Conservation (phyloP, 208 protist species). For the Acanthamoeba castellanii region DNA sequence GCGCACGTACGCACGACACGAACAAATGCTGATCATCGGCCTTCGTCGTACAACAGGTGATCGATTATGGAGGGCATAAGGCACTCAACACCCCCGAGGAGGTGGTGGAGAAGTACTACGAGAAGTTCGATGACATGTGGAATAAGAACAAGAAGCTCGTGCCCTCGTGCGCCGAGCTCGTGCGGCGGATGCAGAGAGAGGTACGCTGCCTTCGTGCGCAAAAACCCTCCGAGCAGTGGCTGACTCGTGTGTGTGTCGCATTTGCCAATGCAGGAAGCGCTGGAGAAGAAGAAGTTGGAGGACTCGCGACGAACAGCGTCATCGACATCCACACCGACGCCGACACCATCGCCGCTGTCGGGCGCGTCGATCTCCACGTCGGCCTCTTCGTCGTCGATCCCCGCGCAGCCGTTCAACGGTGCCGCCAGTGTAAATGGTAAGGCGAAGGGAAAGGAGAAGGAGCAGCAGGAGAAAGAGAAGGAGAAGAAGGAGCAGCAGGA, state of each 20-base stretch:
- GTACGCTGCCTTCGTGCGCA: background rate
- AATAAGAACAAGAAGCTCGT: conserved; percentile 66
- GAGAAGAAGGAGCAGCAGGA: background rate
- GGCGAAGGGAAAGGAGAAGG: background rate
- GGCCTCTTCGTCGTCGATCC: no score
- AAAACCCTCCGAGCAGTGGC: background rate
- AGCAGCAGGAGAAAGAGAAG: background rate
- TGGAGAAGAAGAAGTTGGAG: conserved; percentile 25
- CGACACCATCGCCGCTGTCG: background rate
- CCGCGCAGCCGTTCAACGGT: background rate
- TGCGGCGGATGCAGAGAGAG: background rate
- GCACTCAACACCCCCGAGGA: background rate
- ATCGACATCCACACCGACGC: no score
- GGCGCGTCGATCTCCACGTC: background rate
- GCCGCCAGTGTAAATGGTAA: background rate
- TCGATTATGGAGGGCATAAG: conserved; percentile 73
- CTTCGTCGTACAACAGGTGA: background rate
- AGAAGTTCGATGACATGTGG: conserved; percentile 71
- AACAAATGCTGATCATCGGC: no score
- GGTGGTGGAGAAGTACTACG: conserved; percentile 63
- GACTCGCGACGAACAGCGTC: background rate
- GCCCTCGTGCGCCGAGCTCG: conserved; percentile 31
- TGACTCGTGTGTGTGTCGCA: background rate
- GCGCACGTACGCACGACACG: no score
- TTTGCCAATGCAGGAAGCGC: background rate